Conservation (phyloP, 2,329 filamentous ascomycete species). For the Neophaeococcomyces aloes region DNA sequence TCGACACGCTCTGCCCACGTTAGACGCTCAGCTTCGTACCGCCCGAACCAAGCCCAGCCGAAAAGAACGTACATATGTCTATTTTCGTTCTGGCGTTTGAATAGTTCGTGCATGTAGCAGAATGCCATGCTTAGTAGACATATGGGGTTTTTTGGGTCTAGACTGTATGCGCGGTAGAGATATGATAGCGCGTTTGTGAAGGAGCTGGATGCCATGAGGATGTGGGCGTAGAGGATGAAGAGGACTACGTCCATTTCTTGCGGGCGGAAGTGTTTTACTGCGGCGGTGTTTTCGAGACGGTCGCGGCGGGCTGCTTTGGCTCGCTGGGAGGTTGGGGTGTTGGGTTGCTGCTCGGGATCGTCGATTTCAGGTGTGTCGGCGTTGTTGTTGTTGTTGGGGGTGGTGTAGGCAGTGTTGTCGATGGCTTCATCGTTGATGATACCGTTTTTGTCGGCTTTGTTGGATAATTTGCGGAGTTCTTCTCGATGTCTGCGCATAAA, state of each 20-base stretch:
- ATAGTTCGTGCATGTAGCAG: slow-evolving; percentile 75
- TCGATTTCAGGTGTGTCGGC: not conserved
- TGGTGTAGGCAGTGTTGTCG: too few species aligned
- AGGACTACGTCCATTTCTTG: slow-evolving; percentile 64
- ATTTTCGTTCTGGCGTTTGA: slow-evolving; percentile 85
- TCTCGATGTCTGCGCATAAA: slow-evolving; percentile 19
- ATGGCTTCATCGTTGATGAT: slow-evolving; percentile 18
- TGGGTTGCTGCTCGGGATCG: not conserved
- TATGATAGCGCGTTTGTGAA: slow-evolving; percentile 80
- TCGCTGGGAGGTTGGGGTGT: too few species aligned
- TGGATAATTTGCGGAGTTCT: slow-evolving; percentile 17
- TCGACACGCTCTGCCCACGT: slow-evolving; percentile 18
- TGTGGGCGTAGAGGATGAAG: slow-evolving; percentile 81
- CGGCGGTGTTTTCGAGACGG: not conserved
- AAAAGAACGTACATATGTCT: slow-evolving; percentile 79
- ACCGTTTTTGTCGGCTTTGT: slow-evolving; percentile 23
- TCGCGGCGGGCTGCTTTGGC: not conserved
- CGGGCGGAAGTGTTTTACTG: slow-evolving; percentile 21
- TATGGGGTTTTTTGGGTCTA: slow-evolving; percentile 38
- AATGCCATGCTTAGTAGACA: slow-evolving; percentile 73
- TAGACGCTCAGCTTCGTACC: slow-evolving; percentile 56
- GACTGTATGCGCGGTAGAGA: slow-evolving; percentile 60
- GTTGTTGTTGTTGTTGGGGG: not conserved
- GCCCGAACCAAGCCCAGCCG: slow-evolving; percentile 67
- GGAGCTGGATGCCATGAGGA: slow-evolving; percentile 71